Evolutionary conservation across 2,329 filamentous ascomycete species (phyloP).

Genomic region (Diaporthe capsici): DNA sequence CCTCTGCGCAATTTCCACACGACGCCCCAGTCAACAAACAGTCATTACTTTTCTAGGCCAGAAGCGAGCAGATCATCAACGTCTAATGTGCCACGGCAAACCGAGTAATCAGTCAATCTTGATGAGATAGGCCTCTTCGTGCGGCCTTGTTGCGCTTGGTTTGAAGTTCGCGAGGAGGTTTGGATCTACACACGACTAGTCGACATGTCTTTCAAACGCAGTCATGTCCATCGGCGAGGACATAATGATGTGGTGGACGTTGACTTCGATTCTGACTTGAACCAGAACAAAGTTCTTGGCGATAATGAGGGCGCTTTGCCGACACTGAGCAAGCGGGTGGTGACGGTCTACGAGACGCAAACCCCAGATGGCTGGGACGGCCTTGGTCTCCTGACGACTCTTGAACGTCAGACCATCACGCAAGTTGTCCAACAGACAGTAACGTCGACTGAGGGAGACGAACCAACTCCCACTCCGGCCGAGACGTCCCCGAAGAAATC

Average conservation of each 20-base stretch:
- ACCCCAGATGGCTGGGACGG: constrained; percentile 41
- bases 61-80: not conserved
- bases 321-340: constrained; percentile 26
- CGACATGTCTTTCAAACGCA: constrained; percentile 37
- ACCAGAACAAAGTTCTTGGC: not conserved
- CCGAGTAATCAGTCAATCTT: not conserved
- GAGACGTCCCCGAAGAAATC: constrained; percentile 42
- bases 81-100: constrained; percentile 27
- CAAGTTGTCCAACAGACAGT: not conserved
- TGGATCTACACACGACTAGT: not conserved
- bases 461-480: constrained; percentile 47
- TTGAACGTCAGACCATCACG: constrained; percentile 25
- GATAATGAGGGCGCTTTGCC: not conserved
- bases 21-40: constrained; percentile 20
- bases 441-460: constrained; percentile 3
- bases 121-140: constrained; percentile 23
- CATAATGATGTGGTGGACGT: not conserved
- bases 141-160: constrained; percentile 13
- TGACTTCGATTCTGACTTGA: not conserved
- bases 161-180: not conserved
- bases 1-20: constrained; percentile 14
- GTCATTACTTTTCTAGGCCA: constrained; percentile 1
- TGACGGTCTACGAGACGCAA: constrained; percentile 52
- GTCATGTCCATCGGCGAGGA: constrained; percentile 34
- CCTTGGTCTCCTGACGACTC: constrained; percentile 35